Evolutionary conservation across 108 stramenopile genomes (phyloP), one percentile per base, ranked within the genome.

Genomic region (Fragilariopsis cylindrus): DNA sequence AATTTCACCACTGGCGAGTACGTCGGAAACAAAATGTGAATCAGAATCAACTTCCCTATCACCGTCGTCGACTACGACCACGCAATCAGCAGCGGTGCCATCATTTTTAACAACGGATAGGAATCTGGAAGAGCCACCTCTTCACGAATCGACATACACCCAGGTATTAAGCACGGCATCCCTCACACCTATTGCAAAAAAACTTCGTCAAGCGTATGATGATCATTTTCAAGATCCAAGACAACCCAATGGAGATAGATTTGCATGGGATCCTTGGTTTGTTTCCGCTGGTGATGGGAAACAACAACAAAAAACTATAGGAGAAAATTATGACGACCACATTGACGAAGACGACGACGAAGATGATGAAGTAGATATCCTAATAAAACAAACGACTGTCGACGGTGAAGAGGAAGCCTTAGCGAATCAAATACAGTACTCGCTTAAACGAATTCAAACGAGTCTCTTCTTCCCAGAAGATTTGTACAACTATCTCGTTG

Each of bases 231-330:
- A 60, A 15, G 77, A 82, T 75, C 81, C 81, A 11, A 50, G 81
- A 15, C 63, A 82, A 63, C 81, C 81, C 18, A 57, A 78, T 65
- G 72, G 40, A 4, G 55, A 69, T 4, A 64, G 81, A 52, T 82
- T 82, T 57, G 54, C 41, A 8, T 82, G 65, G 67, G 81, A 82
- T 74, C 81, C 81, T 39, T 82, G 81, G 81, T 82, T 47, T 67
- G 81, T 82, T 4, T 5, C 54, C 8, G 69, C 60, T 7, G 72
- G 76, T 7, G 81, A 77, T 65, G 60, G 50, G 7, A 65, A 49
- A 48, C 40, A 45, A 43, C 12, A 48, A 15, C 18, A 39, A 15
- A 18, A 65, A 16, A 19, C 54, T 19, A 19, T 49, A 4, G 7
- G 54, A 18, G 60, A 18, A 2, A 6, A 47, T 18, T 19, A 8